Percentiles rank a stretch among this genome's conserved stretches.
Evolutionary conservation across 371 early-diverging fungal species (phyloP).

Genomic region (Mortierella sp.): DNA sequence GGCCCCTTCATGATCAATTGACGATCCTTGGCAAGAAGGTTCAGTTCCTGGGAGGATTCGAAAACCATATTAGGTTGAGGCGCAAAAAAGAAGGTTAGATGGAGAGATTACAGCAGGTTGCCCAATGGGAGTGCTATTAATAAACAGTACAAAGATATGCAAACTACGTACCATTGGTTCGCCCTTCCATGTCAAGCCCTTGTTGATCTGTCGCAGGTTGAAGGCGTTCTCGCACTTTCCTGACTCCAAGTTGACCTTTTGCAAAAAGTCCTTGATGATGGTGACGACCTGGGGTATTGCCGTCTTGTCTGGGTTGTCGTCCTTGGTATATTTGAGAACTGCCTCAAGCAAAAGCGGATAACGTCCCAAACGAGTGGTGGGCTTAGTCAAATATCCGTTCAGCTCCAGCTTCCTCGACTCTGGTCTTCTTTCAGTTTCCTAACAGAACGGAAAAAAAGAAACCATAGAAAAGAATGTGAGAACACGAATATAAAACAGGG

Average conservation of each 20-base stretch:
- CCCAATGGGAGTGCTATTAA: background rate
- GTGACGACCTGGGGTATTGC: conserved; percentile 71
- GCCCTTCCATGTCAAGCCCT: conserved; percentile 65
- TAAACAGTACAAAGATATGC: background rate
- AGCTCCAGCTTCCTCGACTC: conserved; percentile 86
- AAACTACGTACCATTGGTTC: conserved; percentile 60
- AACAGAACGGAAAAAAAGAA: conserved; percentile 15
- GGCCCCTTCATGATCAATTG: conserved; percentile 85
- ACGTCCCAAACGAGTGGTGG: conserved; percentile 90
- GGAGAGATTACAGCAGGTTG: background rate
- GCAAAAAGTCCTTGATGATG: conserved; percentile 76
- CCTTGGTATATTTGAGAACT: conserved; percentile 88
- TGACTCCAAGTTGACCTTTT: conserved; percentile 85
- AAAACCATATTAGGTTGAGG: background rate
- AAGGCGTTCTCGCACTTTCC: conserved; percentile 88
- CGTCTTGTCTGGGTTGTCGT: conserved; percentile 83
- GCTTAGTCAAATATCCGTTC: conserved; percentile 86
- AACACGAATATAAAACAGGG: background rate
- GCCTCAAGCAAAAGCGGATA: conserved; percentile 90
- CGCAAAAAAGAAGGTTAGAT: background rate
- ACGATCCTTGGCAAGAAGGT: conserved; percentile 77
- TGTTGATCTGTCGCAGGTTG: conserved; percentile 72
- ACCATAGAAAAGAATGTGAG: background rate
- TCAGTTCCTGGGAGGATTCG: conserved; percentile 69
- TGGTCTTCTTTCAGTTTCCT: conserved; percentile 81